Percentiles rank a stretch among this genome's conserved stretches.
phyloP scores from a whole-genome alignment of 441 rosid genomes.

The Aquilaria agallochum region DNA sequence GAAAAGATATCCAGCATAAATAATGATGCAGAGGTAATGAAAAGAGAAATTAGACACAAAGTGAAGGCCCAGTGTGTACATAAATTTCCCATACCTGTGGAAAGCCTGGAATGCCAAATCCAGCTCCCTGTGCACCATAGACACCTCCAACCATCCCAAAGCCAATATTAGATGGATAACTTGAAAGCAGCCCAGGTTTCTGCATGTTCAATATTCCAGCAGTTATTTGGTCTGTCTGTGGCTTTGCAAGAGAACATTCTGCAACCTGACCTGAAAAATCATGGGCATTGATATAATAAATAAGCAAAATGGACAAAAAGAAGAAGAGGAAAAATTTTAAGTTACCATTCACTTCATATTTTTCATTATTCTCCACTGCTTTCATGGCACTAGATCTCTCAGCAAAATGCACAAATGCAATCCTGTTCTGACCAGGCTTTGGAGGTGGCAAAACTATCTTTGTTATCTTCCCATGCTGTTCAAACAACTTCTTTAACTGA shows the following conservation, averaged over 20 bases:
- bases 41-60: no score
- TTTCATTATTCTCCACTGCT: slow-evolving; percentile 87
- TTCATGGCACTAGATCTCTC: slow-evolving; percentile 92
- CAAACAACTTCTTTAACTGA: slow-evolving; percentile 68
- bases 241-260: slow-evolving; percentile 98
- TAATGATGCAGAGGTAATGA: no score
- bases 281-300: slow-evolving; percentile 7
- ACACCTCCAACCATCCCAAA: slow-evolving; percentile 74
- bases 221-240: slow-evolving; percentile 82
- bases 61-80: no score
- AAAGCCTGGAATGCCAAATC: slow-evolving; percentile 69
- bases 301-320: neutral
- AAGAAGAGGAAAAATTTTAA: slow-evolving; percentile 5
- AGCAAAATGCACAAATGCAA: slow-evolving; percentile 89
- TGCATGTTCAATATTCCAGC: slow-evolving; percentile 45
- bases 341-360: slow-evolving; percentile 86
- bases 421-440: slow-evolving; percentile 78
- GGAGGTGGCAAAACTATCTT: slow-evolving; percentile 91
- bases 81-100: slow-evolving; percentile 54
- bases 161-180: slow-evolving; percentile 65
- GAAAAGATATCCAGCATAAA: no score
- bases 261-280: slow-evolving; percentile 60
- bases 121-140: slow-evolving; percentile 65
- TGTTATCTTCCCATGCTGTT: slow-evolving; percentile 77
- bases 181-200: slow-evolving; percentile 55